Evolutionary conservation across 257 asterid species (phyloP), one percentile per base, ranked within the genome.

Genomic region (Cordia subcordata): DNA sequence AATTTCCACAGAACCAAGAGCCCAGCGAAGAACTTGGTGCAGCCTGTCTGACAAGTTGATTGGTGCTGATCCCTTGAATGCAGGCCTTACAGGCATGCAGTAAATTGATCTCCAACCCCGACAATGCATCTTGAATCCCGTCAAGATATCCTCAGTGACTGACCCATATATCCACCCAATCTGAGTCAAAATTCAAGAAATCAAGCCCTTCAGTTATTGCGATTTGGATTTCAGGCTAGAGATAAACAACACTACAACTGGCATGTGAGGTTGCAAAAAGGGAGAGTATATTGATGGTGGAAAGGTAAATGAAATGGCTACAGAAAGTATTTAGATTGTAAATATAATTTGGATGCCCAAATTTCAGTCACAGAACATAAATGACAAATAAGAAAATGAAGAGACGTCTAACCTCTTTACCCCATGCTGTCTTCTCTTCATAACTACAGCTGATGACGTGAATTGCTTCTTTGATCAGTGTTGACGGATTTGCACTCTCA

Each of bases 151-250:
- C 82, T 92, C 99, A 0, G 99, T 92, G 19, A 88, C 98, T 9
- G 96, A 92, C 0, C 98, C 98, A 55, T 92, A 92, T 61, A 92
- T 92, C 99, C 99, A 92, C 8, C 99, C 99, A 60, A 92, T 92
- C 97, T 90, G 53, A 21, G 27, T 18, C 49, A 37, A 53, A 59
- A n/a, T 18, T 15, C 22, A 61, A 10, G 46, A 44, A 8, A 42
- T 51, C 13, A 45, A 63, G 21, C 57, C 8, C 19, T 45, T 45
- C 38, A 59, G 49, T 16, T 50, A 40, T 21, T 22, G 33, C 47
- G 23, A 22, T 45, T 38, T 42, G 18, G 8, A 40, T 44, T 63
- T 38, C 18, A 22, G 40, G 3, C 35, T 27, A 27, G 35, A 27
- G 35, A 3, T 27, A 27, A 27, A 1, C 35, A 27, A 27, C 35